A percentile compares a stretch with the other conserved stretches of the same genome.
These are phyloP conservation scores for Phalaenopsis hybrid DNA, from an alignment of 116 monocot genomes.

Conservation along the genomic window DNA sequence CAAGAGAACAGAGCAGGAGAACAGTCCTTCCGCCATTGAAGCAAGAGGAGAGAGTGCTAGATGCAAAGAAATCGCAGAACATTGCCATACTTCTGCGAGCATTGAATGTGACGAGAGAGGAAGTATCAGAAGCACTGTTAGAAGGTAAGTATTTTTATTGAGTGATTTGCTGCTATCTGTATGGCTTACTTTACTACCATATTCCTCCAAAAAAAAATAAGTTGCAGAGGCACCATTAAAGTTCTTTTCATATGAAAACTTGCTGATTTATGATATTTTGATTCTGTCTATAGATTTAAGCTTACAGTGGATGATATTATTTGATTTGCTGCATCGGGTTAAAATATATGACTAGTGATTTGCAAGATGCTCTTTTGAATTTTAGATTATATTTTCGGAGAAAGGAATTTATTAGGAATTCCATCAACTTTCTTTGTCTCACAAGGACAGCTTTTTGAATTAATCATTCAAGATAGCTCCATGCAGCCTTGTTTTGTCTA, in stretches of 20 bases:
- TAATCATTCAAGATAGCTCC: neutral
- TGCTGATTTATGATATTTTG: neutral
- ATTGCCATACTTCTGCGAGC: slow-evolving; percentile 85
- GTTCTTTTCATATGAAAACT: neutral
- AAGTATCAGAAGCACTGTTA: slow-evolving; percentile 78
- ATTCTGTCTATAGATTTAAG: neutral
- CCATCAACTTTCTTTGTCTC: too few species aligned
- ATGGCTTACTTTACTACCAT: neutral
- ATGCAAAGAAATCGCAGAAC: slow-evolving; percentile 94
- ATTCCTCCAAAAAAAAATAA: neutral
- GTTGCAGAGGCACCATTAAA: neutral
- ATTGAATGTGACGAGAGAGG: slow-evolving; percentile 85
- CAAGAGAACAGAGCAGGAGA: slow-evolving; percentile 28
- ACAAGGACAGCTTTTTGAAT: neutral
- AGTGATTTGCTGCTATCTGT: neutral
- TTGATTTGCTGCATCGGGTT: neutral
- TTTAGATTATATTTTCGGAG: neutral
- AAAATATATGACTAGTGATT: neutral
- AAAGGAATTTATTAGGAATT: too few species aligned
- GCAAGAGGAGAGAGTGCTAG: slow-evolving; percentile 72
- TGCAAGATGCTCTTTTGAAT: neutral
- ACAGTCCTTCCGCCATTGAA: slow-evolving; percentile 25
- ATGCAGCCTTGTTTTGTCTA: neutral
- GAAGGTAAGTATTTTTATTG: slow-evolving; percentile 43
- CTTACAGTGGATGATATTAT: neutral